Evolutionary conservation across 2,329 filamentous ascomycete genomes (phyloP).

Genomic region (Alternaria arborescens): DNA sequence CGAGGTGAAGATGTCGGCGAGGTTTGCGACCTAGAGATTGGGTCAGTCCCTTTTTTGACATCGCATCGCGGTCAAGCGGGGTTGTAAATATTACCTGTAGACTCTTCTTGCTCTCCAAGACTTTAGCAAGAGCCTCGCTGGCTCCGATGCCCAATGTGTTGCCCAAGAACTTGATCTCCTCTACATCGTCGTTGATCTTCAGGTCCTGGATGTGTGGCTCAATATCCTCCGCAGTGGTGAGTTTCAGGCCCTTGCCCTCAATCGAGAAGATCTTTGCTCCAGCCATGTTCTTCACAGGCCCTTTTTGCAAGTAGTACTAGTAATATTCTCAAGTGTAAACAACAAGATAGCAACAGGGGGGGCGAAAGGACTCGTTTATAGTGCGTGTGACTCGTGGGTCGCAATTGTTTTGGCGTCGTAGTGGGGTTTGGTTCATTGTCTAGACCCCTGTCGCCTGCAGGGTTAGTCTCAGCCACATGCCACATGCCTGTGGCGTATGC

Average conservation of each 20-base stretch:
- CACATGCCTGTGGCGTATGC: slow-evolving; percentile 15
- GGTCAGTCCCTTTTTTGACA: slow-evolving; percentile 6
- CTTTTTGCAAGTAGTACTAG: slow-evolving; percentile 1
- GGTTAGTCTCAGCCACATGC: slow-evolving; percentile 10
- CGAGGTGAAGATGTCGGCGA: slow-evolving; percentile 97
- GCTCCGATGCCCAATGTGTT: slow-evolving; percentile 94
- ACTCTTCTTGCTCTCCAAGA: slow-evolving; percentile 83
- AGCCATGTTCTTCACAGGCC: slow-evolving; percentile 50
- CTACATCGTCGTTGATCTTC: slow-evolving; percentile 74
- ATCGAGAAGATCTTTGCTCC: slow-evolving; percentile 80
- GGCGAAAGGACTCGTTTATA: slow-evolving; percentile 5
- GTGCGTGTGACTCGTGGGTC: slow-evolving; percentile 9
- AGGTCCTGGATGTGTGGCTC: slow-evolving; percentile 83
- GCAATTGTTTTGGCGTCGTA: slow-evolving; percentile 38
- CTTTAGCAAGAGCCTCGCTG: slow-evolving; percentile 82
- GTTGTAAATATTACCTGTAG: slow-evolving; percentile 65
- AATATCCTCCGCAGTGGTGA: slow-evolving; percentile 86
- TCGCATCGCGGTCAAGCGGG: background rate
- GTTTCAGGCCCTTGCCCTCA: slow-evolving; percentile 90
- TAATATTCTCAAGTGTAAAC: slow-evolving; percentile 11
- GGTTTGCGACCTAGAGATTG: slow-evolving; percentile 72
- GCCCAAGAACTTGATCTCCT: slow-evolving; percentile 85
- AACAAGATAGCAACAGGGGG: slow-evolving; percentile 2
- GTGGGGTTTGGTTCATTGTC: slow-evolving; percentile 39
- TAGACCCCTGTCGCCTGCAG: slow-evolving; percentile 20